These are phyloP conservation scores for Tetrahymena borealis DNA, from an alignment of 73 alveolate genomes.

Conservation along the genomic window DNA sequence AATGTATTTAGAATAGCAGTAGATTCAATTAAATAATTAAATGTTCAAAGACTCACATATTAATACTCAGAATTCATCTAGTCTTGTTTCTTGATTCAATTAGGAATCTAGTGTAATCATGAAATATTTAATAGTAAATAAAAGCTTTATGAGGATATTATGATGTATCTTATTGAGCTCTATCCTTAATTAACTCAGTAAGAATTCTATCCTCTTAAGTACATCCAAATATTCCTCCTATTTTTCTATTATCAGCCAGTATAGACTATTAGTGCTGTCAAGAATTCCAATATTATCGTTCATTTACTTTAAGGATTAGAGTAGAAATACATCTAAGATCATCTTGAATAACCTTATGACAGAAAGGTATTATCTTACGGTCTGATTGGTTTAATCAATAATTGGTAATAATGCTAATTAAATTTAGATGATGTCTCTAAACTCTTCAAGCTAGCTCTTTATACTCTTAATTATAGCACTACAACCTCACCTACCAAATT, in stretches of 20 bases:
- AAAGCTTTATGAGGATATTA: not conserved
- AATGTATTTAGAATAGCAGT: not conserved
- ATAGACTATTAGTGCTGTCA: not conserved
- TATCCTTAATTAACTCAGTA: not conserved
- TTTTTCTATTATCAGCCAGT: not conserved
- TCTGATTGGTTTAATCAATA: not conserved
- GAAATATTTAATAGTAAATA: not conserved
- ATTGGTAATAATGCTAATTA: not conserved
- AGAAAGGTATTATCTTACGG: not conserved
- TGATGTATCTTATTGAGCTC: not conserved
- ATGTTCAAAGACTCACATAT: not conserved
- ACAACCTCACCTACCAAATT: not conserved
- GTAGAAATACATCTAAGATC: not conserved
- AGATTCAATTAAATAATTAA: not conserved
- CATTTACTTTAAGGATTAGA: not conserved
- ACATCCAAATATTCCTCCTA: not conserved
- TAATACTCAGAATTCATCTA: not conserved
- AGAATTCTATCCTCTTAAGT: not conserved
- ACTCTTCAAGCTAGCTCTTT: not conserved
- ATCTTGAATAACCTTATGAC: not conserved
- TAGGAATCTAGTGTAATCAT: not conserved
- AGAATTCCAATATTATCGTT: not conserved
- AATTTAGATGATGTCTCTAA: not conserved
- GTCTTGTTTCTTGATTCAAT: not conserved
- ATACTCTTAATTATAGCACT: not conserved